These are phyloP conservation scores for Lentinula boryana DNA, from an alignment of 768 basidiomycete species.

Conservation along the genomic window DNA sequence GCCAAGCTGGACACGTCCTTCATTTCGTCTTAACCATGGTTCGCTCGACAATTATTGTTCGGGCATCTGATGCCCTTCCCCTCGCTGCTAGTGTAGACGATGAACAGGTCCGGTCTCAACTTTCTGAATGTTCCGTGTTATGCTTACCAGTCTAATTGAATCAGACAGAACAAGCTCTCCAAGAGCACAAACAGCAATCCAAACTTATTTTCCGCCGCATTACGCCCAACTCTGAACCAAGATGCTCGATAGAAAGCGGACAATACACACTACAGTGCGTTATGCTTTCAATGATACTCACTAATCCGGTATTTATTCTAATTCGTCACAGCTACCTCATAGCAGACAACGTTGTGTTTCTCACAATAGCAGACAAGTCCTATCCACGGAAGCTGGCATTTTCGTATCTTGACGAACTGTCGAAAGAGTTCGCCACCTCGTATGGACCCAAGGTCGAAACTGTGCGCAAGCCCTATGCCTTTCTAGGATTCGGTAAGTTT, in stretches of 20 bases:
- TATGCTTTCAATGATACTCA: constrained; percentile 6
- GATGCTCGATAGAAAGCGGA: constrained; percentile 95
- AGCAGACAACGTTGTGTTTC: constrained; percentile 87
- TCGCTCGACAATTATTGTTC: constrained; percentile 78
- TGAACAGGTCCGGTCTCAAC: constrained; percentile 62
- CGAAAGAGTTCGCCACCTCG: constrained; percentile 89
- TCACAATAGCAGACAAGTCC: constrained; percentile 93
- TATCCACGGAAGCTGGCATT: constrained; percentile 97
- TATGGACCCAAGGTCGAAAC: constrained; percentile 93
- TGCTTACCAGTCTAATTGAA: constrained; percentile 2
- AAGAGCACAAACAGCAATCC: constrained; percentile 98
- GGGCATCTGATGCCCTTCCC: constrained; percentile 83
- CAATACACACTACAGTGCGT: constrained; percentile 94
- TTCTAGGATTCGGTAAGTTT: constrained; percentile 89
- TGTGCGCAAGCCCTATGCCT: constrained; percentile 95
- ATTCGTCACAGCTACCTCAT: constrained; percentile 81
- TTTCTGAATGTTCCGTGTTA: neutral
- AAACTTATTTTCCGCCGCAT: constrained; percentile 95
- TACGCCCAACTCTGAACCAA: constrained; percentile 89
- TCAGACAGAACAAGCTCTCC: constrained; percentile 89
- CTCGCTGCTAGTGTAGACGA: constrained; percentile 96
- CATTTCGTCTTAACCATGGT: constrained; percentile 48
- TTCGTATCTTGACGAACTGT: constrained; percentile 94
- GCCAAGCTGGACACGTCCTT: neutral
- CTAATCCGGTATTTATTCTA: neutral